Conservation (phyloP, 352 stramenopile species). For the Phytophthora idaei region DNA sequence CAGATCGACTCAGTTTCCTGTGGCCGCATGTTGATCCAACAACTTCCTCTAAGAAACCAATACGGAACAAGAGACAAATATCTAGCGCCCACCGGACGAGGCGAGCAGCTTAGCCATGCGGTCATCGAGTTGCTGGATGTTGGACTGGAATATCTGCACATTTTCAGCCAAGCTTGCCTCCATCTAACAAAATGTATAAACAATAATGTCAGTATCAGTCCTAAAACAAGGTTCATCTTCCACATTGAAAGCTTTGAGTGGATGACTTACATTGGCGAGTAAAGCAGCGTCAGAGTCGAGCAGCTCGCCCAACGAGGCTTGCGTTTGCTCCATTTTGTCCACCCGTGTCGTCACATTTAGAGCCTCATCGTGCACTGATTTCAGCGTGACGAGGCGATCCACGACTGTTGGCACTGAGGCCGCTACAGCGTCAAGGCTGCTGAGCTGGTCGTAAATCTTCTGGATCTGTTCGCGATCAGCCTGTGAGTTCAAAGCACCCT, state of each 20-base stretch:
- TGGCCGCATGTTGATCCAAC: conserved; percentile 27
- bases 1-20: conserved; percentile 20
- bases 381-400: conserved; percentile 75
- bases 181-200: conserved; percentile 46
- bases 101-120: conserved; percentile 64
- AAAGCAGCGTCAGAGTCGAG: conserved; percentile 67
- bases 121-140: conserved; percentile 77
- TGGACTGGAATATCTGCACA: conserved; percentile 76
- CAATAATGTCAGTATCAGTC: conserved; percentile 13
- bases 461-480: conserved; percentile 72
- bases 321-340: conserved; percentile 66
- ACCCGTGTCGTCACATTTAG: conserved; percentile 55
- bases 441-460: conserved; percentile 74
- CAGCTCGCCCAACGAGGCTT: conserved; percentile 58
- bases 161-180: conserved; percentile 77
- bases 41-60: conserved; percentile 20
- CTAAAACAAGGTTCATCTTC: neutral
- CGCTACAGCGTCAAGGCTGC: conserved; percentile 61
- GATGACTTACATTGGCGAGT: conserved; percentile 67
- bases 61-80: conserved; percentile 14
- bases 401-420: conserved; percentile 69
- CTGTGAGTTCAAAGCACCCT: conserved; percentile 59
- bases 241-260: too few relatives aligned
- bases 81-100: conserved; percentile 23
- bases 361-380: conserved; percentile 72